Evolutionary conservation across 2,329 filamentous ascomycete genomes (phyloP).

Genomic region (Stachybotrys echinatus): DNA sequence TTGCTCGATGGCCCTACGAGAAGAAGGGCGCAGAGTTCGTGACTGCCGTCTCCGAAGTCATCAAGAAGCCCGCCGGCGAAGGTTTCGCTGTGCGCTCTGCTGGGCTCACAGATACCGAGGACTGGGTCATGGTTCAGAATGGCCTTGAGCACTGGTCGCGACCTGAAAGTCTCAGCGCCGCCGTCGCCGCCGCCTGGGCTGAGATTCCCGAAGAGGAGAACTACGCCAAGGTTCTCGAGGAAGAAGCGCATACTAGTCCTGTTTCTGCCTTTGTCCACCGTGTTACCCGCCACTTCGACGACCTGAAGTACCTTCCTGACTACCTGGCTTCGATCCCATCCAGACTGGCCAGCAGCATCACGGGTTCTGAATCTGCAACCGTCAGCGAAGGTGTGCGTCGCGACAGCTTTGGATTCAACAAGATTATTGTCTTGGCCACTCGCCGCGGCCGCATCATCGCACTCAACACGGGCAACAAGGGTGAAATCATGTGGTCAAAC

Average conservation of each 20-base stretch:
- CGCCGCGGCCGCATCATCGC: slow-evolving; percentile 73
- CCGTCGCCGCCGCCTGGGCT: slow-evolving; percentile 74
- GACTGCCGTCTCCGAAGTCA: slow-evolving; percentile 75
- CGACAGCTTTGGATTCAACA: slow-evolving; percentile 84
- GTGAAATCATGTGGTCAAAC: slow-evolving; percentile 70
- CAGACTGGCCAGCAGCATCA: slow-evolving; percentile 60
- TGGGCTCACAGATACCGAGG: slow-evolving; percentile 58
- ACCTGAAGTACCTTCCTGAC: slow-evolving; percentile 69
- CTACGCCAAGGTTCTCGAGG: slow-evolving; percentile 74
- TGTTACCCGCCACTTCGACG: slow-evolving; percentile 72
- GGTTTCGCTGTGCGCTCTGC: slow-evolving; percentile 76
- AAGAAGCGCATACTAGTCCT: slow-evolving; percentile 79
- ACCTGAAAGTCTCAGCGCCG: slow-evolving; percentile 74
- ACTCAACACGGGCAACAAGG: slow-evolving; percentile 70
- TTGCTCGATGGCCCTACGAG: slow-evolving; percentile 68
- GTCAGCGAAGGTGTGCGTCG: slow-evolving; percentile 46
- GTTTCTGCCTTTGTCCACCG: slow-evolving; percentile 83
- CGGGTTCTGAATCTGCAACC: slow-evolving; percentile 47
- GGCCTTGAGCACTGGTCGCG: slow-evolving; percentile 76
- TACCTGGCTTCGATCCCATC: slow-evolving; percentile 67
- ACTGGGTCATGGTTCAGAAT: slow-evolving; percentile 82
- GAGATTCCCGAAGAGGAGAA: slow-evolving; percentile 69
- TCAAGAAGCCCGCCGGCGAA: slow-evolving; percentile 58
- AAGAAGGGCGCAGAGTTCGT: slow-evolving; percentile 41
- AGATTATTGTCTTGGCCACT: slow-evolving; percentile 76